Base-by-base conservation (phyloP, 2,329 filamentous ascomycete species). In the Tolypocladium inflatum region DNA sequence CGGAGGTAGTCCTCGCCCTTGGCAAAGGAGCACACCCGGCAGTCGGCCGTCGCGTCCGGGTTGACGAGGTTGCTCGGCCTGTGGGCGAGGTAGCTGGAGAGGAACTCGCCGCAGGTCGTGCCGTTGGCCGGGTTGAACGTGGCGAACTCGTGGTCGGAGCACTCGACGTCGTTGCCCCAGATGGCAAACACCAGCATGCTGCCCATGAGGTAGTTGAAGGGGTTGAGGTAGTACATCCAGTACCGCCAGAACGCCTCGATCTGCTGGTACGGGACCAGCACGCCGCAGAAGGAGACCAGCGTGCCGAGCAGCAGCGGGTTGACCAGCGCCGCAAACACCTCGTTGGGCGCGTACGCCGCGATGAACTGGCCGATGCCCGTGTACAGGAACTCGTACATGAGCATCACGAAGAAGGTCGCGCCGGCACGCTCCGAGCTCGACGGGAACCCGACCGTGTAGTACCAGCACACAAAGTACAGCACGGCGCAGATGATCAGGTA, bases 201-300 rank as follows among this genome's bases (percentile, higher is more conserved):
- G 5, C 80, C 78, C 70, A 85, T 81, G 4, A 86, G 71, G 59
- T 85, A 86, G 71, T 80, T 84, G 74, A 84, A 85, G 0, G 82
- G 83, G 63, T 85, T 81, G 19, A 84, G 65, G 56, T 75, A 84
- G 71, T 85, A 85, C 6, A 87, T 79, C 84, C 84, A 88, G 62
- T 79, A 80, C 30, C 76, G 74, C 88, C 88, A 91, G 70, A 91
- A 91, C 0, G 70, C 64, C 10, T 84, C 80, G 26, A 91, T 78
- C 33, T 79, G 78, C 0, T 65, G 65, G 62, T 86, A 89, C 0
- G 88, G 87, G 0, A 91, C 88, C 6, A 90, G 76, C 1, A 91
- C 86, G 61, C 89, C 89, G 64, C 87, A 91, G 74, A 92, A 91
- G 1, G 80, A 82, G 10, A 90, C 78, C 3, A 90, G 75, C 45